Percentiles rank a stretch among this genome's conserved stretches.
These are phyloP conservation scores for Mortierella sp. DNA, from an alignment of 371 early-diverging fungal genomes.

Conservation along the genomic window DNA sequence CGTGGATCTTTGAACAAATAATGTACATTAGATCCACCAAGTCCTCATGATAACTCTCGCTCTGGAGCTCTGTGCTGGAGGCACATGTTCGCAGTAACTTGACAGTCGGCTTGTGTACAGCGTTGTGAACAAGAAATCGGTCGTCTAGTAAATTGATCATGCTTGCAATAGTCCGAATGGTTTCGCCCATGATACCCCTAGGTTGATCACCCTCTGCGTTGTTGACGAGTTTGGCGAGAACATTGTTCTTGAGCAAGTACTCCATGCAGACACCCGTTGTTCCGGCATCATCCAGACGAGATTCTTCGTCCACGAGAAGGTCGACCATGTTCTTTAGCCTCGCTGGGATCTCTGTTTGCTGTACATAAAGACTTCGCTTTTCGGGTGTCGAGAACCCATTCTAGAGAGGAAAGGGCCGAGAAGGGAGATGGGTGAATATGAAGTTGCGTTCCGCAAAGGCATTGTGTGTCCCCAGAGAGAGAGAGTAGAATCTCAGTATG, in stretches of 20 bases:
- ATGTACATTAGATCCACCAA: constrained; percentile 91
- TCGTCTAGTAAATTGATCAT: constrained; percentile 90
- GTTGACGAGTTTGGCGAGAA: constrained; percentile 84
- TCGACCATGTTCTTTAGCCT: constrained; percentile 88
- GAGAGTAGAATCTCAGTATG: neutral
- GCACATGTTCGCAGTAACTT: constrained; percentile 79
- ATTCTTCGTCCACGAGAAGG: constrained; percentile 92
- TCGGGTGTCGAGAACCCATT: constrained; percentile 73
- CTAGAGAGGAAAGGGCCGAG: constrained; percentile 22
- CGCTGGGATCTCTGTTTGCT: constrained; percentile 84
- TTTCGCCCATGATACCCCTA: constrained; percentile 86
- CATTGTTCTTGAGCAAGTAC: constrained; percentile 85
- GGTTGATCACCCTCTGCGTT: constrained; percentile 88
- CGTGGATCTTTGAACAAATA: constrained; percentile 92
- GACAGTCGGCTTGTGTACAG: constrained; percentile 90
- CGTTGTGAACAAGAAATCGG: constrained; percentile 89
- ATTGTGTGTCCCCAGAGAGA: neutral
- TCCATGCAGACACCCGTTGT: constrained; percentile 93
- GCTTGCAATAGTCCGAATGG: constrained; percentile 83
- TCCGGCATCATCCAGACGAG: constrained; percentile 72
- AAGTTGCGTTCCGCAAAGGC: no score
- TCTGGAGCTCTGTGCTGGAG: constrained; percentile 67
- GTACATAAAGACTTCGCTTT: constrained; percentile 69
- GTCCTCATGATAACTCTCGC: constrained; percentile 83
- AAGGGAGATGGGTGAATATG: neutral